Evolutionary conservation across 2,329 filamentous ascomycete species (phyloP), one percentile per base, ranked within the genome.

Genomic region (Aureobasidium sp.): DNA sequence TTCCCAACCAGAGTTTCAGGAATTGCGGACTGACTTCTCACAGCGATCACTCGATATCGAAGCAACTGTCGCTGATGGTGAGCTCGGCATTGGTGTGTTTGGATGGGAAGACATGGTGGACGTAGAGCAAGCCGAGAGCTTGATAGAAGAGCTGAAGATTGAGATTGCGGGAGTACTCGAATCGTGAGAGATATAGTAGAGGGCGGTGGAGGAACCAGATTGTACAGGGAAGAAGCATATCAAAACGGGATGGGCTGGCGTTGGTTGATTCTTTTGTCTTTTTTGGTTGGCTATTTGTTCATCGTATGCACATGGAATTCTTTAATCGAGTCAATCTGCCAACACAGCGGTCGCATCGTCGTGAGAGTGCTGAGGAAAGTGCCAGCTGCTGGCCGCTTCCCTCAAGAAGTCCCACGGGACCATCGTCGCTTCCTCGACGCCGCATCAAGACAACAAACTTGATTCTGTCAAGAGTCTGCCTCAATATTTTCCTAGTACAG

Each of bases 41-140:
- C 66, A 84, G 80, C 75, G 81, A 65, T 76, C 81, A 11, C 67
- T 85, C 31, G 83, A 86, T 68, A 68, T 85, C 14, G 83, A 85
- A 72, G 77, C 79, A 9, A 81, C 80, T 9, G 70, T 84, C 20
- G 70, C 74, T 8, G 70, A 78, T 39, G 78, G 78, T n/a, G 70
- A 67, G 6, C 68, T 86, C 62, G 78, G 81, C 66, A 72, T 84
- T 45, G 82, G 82, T 15, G 67, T 84, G 8, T 85, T 84, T 70
- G 78, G 74, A 22, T 76, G 78, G 5, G 71, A 70, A 42, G 72
- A 72, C 7, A 76, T 81, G 74, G 37, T 82, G 44, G 68, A 69
- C 27, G 64, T 78, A 53, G 64, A 71, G 5, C 68, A 70, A 41
- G 75, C 74, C 1, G 64, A 69, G 20, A 71, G 71, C 39, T 64